Percentiles rank a stretch among this genome's conserved stretches.
Evolutionary conservation across 495 filamentous ascomycete genomes (phyloP).

Genomic region (Bacidia gigantensis): DNA sequence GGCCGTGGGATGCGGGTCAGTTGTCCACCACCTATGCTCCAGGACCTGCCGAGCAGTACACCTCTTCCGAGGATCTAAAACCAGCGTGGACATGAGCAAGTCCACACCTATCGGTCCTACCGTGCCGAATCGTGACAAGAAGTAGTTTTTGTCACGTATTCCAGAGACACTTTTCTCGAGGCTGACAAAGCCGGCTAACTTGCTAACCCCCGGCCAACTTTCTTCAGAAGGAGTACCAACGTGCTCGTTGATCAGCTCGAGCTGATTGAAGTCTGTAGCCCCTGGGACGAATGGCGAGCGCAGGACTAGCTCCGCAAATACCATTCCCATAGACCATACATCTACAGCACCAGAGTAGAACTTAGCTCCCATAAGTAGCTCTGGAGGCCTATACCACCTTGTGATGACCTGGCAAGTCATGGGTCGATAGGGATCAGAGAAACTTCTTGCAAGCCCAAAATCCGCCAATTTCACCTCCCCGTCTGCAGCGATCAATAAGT

Average conservation of each 20-base stretch:
- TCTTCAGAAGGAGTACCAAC: slow-evolving; percentile 88
- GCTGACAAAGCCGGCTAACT: slow-evolving; percentile 60
- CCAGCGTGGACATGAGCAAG: slow-evolving; percentile 71
- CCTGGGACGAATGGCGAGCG: slow-evolving; percentile 68
- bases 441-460: slow-evolving; percentile 85
- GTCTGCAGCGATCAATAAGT: slow-evolving; percentile 82
- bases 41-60: slow-evolving; percentile 62
- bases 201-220: slow-evolving; percentile 86
- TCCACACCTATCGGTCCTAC: slow-evolving; percentile 73
- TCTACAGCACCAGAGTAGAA: slow-evolving; percentile 88
- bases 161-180: slow-evolving; percentile 35
- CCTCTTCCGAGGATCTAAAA: slow-evolving; percentile 71
- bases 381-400: slow-evolving; percentile 89
- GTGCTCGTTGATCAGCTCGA: slow-evolving; percentile 64
- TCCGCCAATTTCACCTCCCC: slow-evolving; percentile 92
- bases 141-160: slow-evolving; percentile 56
- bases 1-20: slow-evolving; percentile 66
- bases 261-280: slow-evolving; percentile 66
- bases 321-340: slow-evolving; percentile 86
- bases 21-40: slow-evolving; percentile 74
- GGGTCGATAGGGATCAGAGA: slow-evolving; percentile 69
- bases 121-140: slow-evolving; percentile 55
- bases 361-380: slow-evolving; percentile 77
- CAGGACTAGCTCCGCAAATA: slow-evolving; percentile 83
- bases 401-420: slow-evolving; percentile 98